A percentile compares a stretch with the other conserved stretches of the same genome.
These are phyloP conservation scores for Hortiboletus flavorubellus DNA, from an alignment of 768 basidiomycete species.

Conservation along the genomic window DNA sequence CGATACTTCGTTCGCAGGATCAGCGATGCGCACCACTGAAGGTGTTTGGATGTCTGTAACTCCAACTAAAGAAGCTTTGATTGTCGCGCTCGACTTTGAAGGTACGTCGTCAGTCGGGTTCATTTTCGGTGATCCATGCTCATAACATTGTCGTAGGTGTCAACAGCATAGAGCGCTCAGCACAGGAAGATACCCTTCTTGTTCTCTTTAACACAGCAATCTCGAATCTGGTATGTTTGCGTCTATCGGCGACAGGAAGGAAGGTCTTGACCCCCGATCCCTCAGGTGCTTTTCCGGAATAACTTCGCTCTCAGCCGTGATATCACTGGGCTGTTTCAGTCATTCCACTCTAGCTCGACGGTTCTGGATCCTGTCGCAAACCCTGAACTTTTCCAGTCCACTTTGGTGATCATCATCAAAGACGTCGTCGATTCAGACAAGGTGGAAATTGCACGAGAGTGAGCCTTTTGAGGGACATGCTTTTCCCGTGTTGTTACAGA, in stretches of 20 bases:
- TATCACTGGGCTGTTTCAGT: slow-evolving; percentile 57
- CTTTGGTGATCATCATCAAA: slow-evolving; percentile 63
- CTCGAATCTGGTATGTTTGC: slow-evolving; percentile 50
- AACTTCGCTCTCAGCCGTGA: slow-evolving; percentile 64
- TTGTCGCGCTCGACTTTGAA: slow-evolving; percentile 68
- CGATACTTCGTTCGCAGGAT: slow-evolving; percentile 63
- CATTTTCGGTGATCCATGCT: neutral
- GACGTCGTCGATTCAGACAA: slow-evolving; percentile 64
- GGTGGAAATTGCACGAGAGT: slow-evolving; percentile 57
- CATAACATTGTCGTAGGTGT: slow-evolving; percentile 41
- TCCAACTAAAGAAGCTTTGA: slow-evolving; percentile 49
- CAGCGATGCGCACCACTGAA: slow-evolving; percentile 61
- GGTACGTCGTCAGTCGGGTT: slow-evolving; percentile 30
- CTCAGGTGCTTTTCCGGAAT: slow-evolving; percentile 60
- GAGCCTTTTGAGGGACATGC: slow-evolving; percentile 13
- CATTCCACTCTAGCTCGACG: slow-evolving; percentile 54
- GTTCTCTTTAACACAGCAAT: slow-evolving; percentile 66
- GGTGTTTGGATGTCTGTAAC: slow-evolving; percentile 68
- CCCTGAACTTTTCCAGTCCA: slow-evolving; percentile 56
- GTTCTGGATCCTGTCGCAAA: slow-evolving; percentile 58
- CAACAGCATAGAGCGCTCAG: slow-evolving; percentile 59
- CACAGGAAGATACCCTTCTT: slow-evolving; percentile 61
- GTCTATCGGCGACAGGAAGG: neutral
- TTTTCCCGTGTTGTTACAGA: neutral
- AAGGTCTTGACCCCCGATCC: neutral